A percentile compares a stretch with the other conserved stretches of the same genome.
phyloP scores from a whole-genome alignment of 2,329 filamentous ascomycete genomes.

The Cladosporium sp. region DNA sequence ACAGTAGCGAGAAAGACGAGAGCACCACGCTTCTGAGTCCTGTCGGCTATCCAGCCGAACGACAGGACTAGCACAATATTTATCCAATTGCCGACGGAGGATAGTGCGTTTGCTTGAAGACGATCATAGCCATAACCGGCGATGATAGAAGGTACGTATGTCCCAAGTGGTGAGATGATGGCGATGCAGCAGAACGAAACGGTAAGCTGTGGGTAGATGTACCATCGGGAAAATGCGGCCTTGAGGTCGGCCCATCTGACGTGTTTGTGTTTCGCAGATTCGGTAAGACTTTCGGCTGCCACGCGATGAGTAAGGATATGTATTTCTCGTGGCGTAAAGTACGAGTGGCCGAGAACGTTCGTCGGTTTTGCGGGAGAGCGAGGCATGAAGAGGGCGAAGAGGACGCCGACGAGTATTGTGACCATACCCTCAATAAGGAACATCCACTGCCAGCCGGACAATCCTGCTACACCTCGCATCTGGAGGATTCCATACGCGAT shows the following conservation, averaged over 20 bases:
- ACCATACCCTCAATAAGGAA: conserved; percentile 52
- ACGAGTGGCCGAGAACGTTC: neutral
- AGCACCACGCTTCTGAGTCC: too few species aligned
- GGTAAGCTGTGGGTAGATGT: conserved; percentile 23
- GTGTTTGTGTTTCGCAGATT: neutral
- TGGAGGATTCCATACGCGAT: conserved; percentile 32
- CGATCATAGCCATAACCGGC: conserved; percentile 16
- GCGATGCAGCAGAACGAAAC: conserved; percentile 29
- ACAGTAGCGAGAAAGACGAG: too few species aligned
- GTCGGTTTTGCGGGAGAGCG: conserved; percentile 44
- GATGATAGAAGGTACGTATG: conserved; percentile 31
- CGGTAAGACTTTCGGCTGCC: neutral
- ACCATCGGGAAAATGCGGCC: neutral
- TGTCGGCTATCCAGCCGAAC: conserved; percentile 13
- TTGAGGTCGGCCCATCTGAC: neutral
- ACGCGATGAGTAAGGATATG: neutral
- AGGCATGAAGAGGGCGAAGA: conserved; percentile 50
- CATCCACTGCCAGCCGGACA: conserved; percentile 53
- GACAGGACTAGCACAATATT: conserved; percentile 13
- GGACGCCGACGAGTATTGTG: neutral
- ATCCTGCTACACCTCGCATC: conserved; percentile 42
- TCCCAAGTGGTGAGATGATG: conserved; percentile 17
- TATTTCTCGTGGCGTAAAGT: neutral
- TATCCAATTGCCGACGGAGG: conserved; percentile 21
- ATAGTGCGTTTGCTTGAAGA: conserved; percentile 20